Evolutionary conservation across 306 rosid species (phyloP).

Genomic region (Styphnolobium japonicum): DNA sequence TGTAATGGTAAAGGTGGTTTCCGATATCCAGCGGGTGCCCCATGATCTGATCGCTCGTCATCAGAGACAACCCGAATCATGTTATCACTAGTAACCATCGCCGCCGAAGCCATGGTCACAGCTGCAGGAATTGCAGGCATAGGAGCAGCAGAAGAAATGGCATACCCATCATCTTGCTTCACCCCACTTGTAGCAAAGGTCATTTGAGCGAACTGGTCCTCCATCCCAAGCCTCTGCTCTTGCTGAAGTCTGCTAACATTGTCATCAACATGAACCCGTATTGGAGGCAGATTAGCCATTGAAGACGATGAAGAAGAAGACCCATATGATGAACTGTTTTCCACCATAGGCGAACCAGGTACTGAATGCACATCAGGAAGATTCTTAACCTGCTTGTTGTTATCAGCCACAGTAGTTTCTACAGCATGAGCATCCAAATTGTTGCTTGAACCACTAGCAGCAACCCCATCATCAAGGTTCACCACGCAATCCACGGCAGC

Average conservation of each 20-base stretch:
- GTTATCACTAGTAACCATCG: slow-evolving; percentile 24
- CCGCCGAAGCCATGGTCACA: not conserved
- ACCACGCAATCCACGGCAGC: slow-evolving; percentile 49
- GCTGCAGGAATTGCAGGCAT: slow-evolving; percentile 32
- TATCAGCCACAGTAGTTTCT: not conserved
- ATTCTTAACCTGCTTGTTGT: slow-evolving; percentile 34
- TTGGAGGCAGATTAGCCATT: slow-evolving; percentile 58
- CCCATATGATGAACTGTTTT: slow-evolving; percentile 45
- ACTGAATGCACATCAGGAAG: slow-evolving; percentile 45
- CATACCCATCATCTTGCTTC: slow-evolving; percentile 26
- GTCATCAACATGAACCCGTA: slow-evolving; percentile 55
- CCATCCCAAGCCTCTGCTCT: slow-evolving; percentile 40
- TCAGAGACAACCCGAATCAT: slow-evolving; percentile 41
- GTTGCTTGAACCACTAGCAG: slow-evolving; percentile 38
- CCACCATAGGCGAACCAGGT: slow-evolving; percentile 49
- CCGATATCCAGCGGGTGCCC: slow-evolving; percentile 39
- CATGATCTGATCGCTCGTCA: slow-evolving; percentile 52
- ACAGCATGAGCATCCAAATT: slow-evolving; percentile 40
- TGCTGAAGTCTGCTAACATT: slow-evolving; percentile 28
- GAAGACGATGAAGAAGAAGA: slow-evolving; percentile 59
- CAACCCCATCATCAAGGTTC: slow-evolving; percentile 40
- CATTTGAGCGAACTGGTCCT: slow-evolving; percentile 64
- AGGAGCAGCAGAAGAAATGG: slow-evolving; percentile 9
- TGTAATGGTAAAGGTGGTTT: slow-evolving; percentile 75
- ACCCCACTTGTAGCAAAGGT: slow-evolving; percentile 25